Percentiles rank a stretch among this genome's conserved stretches.
phyloP scores from a whole-genome alignment of 805 yeast species.

The Kuraishia cidri region DNA sequence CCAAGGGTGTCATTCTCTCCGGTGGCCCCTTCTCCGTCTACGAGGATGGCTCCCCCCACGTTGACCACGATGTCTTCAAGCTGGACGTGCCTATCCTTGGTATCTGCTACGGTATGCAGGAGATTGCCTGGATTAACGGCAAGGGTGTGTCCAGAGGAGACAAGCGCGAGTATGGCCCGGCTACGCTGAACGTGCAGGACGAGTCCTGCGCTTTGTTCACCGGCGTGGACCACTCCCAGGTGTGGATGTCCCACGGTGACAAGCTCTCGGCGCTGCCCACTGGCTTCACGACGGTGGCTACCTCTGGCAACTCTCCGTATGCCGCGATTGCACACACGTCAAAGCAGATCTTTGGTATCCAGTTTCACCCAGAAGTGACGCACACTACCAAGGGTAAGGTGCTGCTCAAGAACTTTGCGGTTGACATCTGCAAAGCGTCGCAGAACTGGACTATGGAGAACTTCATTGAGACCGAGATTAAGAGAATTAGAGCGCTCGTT shows the following conservation, averaged over 20 bases:
- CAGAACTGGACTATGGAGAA: conserved; percentile 98
- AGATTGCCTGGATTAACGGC: conserved; percentile 95
- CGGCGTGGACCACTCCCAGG: conserved; percentile 89
- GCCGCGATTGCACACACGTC: conserved; percentile 82
- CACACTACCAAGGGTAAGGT: conserved; percentile 89
- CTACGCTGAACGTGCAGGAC: conserved; percentile 74
- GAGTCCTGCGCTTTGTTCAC: conserved; percentile 61
- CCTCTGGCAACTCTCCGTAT: conserved; percentile 89
- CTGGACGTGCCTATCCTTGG: conserved; percentile 92
- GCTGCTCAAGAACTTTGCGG: conserved; percentile 87
- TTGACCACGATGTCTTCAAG: conserved; percentile 87
- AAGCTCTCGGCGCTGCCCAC: conserved; percentile 85
- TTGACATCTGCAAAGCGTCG: conserved; percentile 74
- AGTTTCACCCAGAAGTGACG: conserved; percentile 98
- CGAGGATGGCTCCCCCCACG: conserved; percentile 94
- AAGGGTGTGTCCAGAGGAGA: conserved; percentile 92
- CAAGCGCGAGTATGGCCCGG: conserved; percentile 97
- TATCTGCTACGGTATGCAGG: conserved; percentile 99
- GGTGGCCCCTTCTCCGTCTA: conserved; percentile 99
- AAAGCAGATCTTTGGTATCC: conserved; percentile 83
- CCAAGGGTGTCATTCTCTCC: conserved; percentile 91
- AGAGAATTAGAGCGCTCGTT: conserved; percentile 81
- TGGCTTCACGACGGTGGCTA: conserved; percentile 84
- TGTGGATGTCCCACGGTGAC: conserved; percentile 99
- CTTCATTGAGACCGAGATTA: conserved; percentile 93